Evolutionary conservation across 2,329 filamentous ascomycete species (phyloP).

Genomic region (Fusarium sp.): DNA sequence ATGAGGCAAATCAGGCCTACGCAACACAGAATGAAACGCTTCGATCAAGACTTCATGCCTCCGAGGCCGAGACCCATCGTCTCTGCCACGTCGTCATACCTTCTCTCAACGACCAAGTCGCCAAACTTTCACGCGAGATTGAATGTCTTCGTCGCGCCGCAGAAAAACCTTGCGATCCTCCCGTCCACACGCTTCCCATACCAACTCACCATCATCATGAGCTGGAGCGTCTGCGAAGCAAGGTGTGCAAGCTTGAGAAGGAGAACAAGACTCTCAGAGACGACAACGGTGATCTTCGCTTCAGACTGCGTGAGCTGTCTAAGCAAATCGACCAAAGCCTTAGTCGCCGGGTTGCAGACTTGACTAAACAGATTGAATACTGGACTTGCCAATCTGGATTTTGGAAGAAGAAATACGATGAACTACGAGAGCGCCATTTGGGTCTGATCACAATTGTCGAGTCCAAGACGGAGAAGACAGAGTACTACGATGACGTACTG

Average conservation of each 20-base stretch:
- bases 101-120: conserved; percentile 53
- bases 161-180: conserved; percentile 48
- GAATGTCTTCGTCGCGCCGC: conserved; percentile 53
- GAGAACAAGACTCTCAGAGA: conserved; percentile 52
- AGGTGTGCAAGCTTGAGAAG: conserved; percentile 51
- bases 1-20: conserved; percentile 52
- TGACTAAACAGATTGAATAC: conserved; percentile 50
- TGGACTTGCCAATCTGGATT: conserved; percentile 50
- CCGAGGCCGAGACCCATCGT: conserved; percentile 52
- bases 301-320: conserved; percentile 50
- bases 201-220: conserved; percentile 41
- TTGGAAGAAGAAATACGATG: conserved; percentile 49
- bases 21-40: conserved; percentile 49
- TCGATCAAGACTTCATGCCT: conserved; percentile 50
- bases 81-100: conserved; percentile 50
- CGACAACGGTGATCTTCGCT: conserved; percentile 52
- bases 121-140: conserved; percentile 54
- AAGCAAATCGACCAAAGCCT: conserved; percentile 49
- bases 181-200: conserved; percentile 21
- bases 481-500: conserved; percentile 51
- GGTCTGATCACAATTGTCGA: conserved; percentile 47
- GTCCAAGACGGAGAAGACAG: conserved; percentile 49
- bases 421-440: conserved; percentile 44
- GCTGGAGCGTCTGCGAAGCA: conserved; percentile 49
- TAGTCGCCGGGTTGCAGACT: conserved; percentile 49